These are phyloP conservation scores for Monosporascus ibericus DNA, from an alignment of 2,329 filamentous ascomycete genomes.

Conservation along the genomic window DNA sequence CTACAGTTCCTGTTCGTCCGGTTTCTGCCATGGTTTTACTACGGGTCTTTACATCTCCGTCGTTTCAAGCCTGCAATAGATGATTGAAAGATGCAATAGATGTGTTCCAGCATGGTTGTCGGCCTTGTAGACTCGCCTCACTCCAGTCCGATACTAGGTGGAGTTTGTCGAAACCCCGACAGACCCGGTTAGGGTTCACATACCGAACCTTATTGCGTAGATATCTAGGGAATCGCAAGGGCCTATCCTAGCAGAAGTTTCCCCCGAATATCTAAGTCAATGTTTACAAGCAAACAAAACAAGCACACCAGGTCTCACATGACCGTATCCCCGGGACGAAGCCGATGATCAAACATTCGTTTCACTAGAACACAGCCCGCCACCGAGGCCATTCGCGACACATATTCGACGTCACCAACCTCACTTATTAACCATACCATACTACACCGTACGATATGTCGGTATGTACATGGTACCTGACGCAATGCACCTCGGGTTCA, in stretches of 20 bases:
- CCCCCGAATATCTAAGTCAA: neutral
- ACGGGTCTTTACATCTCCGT: neutral
- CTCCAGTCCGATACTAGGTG: too few species aligned
- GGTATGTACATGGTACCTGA: constrained; percentile 4
- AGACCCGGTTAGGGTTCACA: neutral
- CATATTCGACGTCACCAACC: too few species aligned
- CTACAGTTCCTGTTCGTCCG: neutral
- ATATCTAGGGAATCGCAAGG: neutral
- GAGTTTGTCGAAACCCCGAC: neutral
- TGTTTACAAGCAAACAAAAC: neutral
- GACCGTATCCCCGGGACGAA: too few species aligned
- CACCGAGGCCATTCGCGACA: too few species aligned
- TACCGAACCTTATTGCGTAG: neutral
- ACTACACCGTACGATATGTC: too few species aligned
- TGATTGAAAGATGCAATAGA: neutral
- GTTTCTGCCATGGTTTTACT: neutral
- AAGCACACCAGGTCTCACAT: neutral
- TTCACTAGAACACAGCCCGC: too few species aligned
- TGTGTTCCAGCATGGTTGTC: too few species aligned
- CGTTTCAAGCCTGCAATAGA: neutral
- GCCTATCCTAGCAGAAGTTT: neutral
- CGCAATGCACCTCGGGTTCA: constrained; percentile 1
- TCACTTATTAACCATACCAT: too few species aligned
- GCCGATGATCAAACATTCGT: too few species aligned
- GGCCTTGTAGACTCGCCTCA: too few species aligned